These are phyloP conservation scores for Plasmodium coatneyi DNA, from an alignment of 169 alveolate genomes.

Conservation along the genomic window DNA sequence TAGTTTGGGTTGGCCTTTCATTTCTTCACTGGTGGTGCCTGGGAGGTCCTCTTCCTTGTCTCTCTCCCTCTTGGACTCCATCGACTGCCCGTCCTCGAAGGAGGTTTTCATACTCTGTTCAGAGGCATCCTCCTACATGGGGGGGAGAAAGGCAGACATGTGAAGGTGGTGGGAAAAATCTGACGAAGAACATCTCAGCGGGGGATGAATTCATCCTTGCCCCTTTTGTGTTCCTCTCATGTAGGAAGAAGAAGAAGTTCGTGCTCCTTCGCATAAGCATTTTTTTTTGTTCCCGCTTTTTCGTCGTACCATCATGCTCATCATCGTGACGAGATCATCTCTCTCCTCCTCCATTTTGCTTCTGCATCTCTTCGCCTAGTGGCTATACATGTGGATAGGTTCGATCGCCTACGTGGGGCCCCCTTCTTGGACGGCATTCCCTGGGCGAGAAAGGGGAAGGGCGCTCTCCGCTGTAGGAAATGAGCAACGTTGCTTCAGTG, in stretches of 20 bases:
- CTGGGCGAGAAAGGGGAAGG: background rate
- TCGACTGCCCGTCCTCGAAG: slow-evolving; percentile 20
- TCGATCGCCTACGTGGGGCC: background rate
- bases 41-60: background rate
- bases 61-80: slow-evolving; percentile 11
- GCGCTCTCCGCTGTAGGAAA: background rate
- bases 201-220: background rate
- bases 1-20: background rate
- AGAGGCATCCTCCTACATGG: background rate
- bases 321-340: background rate
- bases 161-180: background rate
- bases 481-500: background rate
- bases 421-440: background rate
- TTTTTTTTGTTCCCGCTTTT: background rate
- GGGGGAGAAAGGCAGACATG: background rate
- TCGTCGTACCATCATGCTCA: background rate
- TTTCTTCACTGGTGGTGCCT: background rate
- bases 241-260: background rate
- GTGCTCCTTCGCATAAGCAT: background rate
- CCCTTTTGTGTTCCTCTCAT: background rate
- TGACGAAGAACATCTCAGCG: background rate
- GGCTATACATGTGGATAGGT: background rate
- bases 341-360: background rate
- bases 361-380: background rate
- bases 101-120: slow-evolving; percentile 15